Conservation (phyloP, 2,329 filamentous ascomycete genomes). For the Fusarium coffeatum region DNA sequence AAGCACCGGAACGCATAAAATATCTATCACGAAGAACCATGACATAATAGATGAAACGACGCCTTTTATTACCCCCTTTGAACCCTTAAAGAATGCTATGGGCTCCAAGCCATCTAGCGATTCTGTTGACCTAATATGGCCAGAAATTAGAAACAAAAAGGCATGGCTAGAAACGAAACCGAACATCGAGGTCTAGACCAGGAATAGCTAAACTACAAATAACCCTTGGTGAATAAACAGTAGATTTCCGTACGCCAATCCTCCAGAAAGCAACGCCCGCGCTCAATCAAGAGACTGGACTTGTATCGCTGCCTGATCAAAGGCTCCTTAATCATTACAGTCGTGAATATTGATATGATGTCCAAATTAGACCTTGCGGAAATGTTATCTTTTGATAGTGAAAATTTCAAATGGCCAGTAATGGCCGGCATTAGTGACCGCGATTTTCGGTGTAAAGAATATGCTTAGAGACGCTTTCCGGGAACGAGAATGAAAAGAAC, state of each 20-base stretch:
- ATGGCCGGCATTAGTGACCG: constrained; percentile 44
- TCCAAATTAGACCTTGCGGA: constrained; percentile 34
- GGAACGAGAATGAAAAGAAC: constrained; percentile 95
- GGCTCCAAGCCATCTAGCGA: constrained; percentile 9
- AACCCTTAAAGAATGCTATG: constrained; percentile 36
- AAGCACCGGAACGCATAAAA: constrained; percentile 21
- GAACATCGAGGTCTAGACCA: constrained; percentile 28
- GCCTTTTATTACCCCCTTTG: constrained; percentile 34
- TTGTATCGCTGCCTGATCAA: constrained; percentile 37
- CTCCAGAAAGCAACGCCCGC: constrained; percentile 33
- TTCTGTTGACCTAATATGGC: constrained; percentile 24
- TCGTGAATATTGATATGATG: constrained; percentile 43
- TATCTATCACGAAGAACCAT: constrained; percentile 46
- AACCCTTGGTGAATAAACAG: constrained; percentile 43
- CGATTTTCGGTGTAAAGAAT: neutral
- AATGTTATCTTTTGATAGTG: constrained; percentile 19
- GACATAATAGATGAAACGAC: constrained; percentile 47
- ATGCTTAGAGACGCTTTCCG: constrained; percentile 77
- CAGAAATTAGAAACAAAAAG: constrained; percentile 27
- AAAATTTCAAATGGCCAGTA: constrained; percentile 34
- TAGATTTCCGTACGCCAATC: constrained; percentile 43
- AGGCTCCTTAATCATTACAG: constrained; percentile 46
- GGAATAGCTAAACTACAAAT: constrained; percentile 44
- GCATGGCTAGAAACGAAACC: constrained; percentile 31
- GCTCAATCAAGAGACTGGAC: constrained; percentile 26